Conservation (phyloP, 441 rosid species). For the Cnidoscolus chayamansa region DNA sequence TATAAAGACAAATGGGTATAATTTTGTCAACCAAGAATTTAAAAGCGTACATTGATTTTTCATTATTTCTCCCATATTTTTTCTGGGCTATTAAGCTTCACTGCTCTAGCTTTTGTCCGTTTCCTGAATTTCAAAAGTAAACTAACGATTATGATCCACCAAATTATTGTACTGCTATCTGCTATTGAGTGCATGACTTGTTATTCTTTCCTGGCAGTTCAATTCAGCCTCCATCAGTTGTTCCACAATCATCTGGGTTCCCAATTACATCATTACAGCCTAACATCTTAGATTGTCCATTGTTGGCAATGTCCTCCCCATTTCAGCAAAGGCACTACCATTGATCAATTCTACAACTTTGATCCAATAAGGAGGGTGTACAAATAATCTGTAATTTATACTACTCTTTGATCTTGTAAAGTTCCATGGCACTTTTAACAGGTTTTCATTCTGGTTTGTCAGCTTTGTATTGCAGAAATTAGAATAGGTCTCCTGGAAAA, state of each 20-base stretch:
- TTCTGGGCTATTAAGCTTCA: not conserved
- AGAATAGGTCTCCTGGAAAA: conserved; percentile 17
- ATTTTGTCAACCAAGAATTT: not conserved
- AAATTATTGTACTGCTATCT: not conserved
- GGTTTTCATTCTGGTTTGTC: conserved; percentile 16
- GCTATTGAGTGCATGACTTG: not conserved
- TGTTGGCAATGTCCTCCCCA: conserved; percentile 67
- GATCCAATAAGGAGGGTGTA: conserved; percentile 26
- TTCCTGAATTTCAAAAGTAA: not conserved
- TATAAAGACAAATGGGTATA: not conserved
- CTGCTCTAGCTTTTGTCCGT: not conserved
- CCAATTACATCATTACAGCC: conserved; percentile 55
- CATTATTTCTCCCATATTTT: not conserved
- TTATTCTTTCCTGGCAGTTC: conserved; percentile 41
- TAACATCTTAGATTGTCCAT: conserved; percentile 55
- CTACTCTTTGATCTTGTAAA: conserved; percentile 30
- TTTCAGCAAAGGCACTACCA: conserved; percentile 64
- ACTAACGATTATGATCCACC: not conserved
- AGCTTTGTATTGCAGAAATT: conserved; percentile 2
- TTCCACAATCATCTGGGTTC: conserved; percentile 63
- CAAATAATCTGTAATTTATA: conserved; percentile 32
- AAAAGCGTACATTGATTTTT: not conserved
- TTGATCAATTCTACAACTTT: conserved; percentile 31
- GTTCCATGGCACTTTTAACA: conserved; percentile 18
- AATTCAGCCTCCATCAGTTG: conserved; percentile 62